phyloP scores from a whole-genome alignment of 2,329 filamentous ascomycete genomes.

The Cladosporium halotolerans region DNA sequence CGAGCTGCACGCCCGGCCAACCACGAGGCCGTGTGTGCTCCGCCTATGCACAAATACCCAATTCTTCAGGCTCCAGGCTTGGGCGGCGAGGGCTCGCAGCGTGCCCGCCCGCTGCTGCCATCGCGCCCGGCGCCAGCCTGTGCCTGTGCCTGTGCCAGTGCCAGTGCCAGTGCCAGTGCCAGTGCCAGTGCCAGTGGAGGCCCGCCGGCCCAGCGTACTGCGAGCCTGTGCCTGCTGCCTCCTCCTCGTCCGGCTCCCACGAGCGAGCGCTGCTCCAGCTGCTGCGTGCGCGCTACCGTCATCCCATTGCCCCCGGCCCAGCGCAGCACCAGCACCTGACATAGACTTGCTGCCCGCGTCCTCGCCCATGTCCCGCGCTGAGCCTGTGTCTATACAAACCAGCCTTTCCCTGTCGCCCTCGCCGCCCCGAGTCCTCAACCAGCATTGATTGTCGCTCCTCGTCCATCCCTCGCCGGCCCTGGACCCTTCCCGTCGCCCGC shows the following conservation, averaged over 20 bases:
- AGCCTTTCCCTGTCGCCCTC: constrained; percentile 10
- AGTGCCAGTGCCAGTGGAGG: too few relatives aligned
- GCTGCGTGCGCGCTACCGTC: background rate
- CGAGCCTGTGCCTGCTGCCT: too few relatives aligned
- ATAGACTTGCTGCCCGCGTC: background rate
- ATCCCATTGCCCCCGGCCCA: background rate
- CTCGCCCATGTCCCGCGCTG: background rate
- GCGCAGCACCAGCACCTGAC: constrained; percentile 9
- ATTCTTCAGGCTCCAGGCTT: background rate
- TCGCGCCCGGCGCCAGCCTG: background rate
- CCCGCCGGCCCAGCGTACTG: too few relatives aligned
- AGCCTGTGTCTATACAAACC: constrained; percentile 9
- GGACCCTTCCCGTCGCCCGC: constrained; percentile 1
- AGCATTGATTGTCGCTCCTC: constrained; percentile 12
- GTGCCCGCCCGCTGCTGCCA: background rate
- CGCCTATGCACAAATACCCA: background rate
- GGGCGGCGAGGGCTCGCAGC: background rate
- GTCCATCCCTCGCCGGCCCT: background rate
- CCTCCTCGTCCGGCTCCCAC: too few relatives aligned
- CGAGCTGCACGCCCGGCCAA: background rate
- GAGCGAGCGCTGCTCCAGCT: background rate
- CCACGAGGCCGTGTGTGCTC: background rate
- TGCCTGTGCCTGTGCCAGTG: too few relatives aligned
- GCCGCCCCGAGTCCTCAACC: constrained; percentile 11
- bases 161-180: too few relatives aligned